These are phyloP conservation scores for Xerocomus brunneocitrinus DNA, from an alignment of 768 basidiomycete genomes.

Conservation along the genomic window DNA sequence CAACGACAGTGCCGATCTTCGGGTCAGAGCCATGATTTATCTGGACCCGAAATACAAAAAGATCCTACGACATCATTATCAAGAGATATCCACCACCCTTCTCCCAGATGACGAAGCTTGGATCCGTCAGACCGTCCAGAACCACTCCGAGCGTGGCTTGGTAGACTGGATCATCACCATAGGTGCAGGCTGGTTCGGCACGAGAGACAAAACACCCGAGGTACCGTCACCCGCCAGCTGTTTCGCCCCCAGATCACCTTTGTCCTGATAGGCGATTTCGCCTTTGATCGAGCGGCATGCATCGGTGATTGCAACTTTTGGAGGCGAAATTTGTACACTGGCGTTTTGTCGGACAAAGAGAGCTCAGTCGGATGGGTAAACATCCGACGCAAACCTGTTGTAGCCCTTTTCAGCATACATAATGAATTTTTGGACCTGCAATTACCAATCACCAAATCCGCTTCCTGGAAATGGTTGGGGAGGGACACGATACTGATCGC, in stretches of 20 bases:
- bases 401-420: slow-evolving; percentile 82
- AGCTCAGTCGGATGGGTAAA: slow-evolving; percentile 56
- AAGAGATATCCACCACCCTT: slow-evolving; percentile 38
- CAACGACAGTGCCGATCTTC: slow-evolving; percentile 60
- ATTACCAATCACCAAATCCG: slow-evolving; percentile 39
- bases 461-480: slow-evolving; percentile 48
- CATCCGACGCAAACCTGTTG: slow-evolving; percentile 66
- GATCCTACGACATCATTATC: slow-evolving; percentile 39
- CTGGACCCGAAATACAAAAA: slow-evolving; percentile 55
- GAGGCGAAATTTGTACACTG: slow-evolving; percentile 82
- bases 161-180: slow-evolving; percentile 77
- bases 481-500: slow-evolving; percentile 78
- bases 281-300: slow-evolving; percentile 64
- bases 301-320: slow-evolving; percentile 64
- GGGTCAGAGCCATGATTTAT: slow-evolving; percentile 51
- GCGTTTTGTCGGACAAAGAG: slow-evolving; percentile 68
- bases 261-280: slow-evolving; percentile 44
- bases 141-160: slow-evolving; percentile 41
- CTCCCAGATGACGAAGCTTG: slow-evolving; percentile 61
- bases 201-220: slow-evolving; percentile 78
- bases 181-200: slow-evolving; percentile 81
- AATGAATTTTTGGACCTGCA: slow-evolving; percentile 64
- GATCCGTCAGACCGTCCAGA: slow-evolving; percentile 47
- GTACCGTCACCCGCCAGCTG: slow-evolving; percentile 34
- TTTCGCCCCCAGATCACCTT: not conserved